Percentiles rank a stretch among this genome's conserved stretches.
phyloP scores from a whole-genome alignment of 2,329 filamentous ascomycete species.

The Aspergillus ibericus region DNA sequence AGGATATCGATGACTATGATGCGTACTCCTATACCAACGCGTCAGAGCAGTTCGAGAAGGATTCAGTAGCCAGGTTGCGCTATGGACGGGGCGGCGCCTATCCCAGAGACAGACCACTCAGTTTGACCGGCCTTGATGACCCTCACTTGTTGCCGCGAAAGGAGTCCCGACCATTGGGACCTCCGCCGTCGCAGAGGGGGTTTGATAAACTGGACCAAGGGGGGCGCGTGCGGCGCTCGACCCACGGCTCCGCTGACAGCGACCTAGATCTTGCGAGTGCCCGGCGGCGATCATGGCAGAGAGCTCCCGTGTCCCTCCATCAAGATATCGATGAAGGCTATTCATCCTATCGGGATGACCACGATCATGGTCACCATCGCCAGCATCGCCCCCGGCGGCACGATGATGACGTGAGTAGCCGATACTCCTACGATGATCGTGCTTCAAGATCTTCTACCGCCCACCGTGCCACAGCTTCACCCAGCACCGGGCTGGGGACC shows the following conservation, averaged over 20 bases:
- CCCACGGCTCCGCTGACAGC: slow-evolving; percentile 26
- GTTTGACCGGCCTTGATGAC: slow-evolving; percentile 41
- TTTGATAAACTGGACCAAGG: slow-evolving; percentile 38
- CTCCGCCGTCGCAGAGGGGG: slow-evolving; percentile 40
- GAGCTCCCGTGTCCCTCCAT: slow-evolving; percentile 48
- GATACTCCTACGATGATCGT: slow-evolving; percentile 23
- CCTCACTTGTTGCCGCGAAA: slow-evolving; percentile 27
- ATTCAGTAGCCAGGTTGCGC: slow-evolving; percentile 41
- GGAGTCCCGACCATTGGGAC: slow-evolving; percentile 34
- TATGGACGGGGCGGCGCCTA: slow-evolving; percentile 24
- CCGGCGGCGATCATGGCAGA: slow-evolving; percentile 41
- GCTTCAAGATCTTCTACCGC: slow-evolving; percentile 19
- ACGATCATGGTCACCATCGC: slow-evolving; percentile 45
- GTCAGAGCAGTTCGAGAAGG: slow-evolving; percentile 48
- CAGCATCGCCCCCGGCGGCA: slow-evolving; percentile 33
- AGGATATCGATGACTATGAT: slow-evolving; percentile 43
- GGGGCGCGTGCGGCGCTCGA: slow-evolving; percentile 24
- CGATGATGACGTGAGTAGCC: slow-evolving; percentile 20
- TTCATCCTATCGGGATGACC: slow-evolving; percentile 45
- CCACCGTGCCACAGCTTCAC: slow-evolving; percentile 14
- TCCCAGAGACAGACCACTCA: slow-evolving; percentile 38
- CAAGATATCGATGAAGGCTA: slow-evolving; percentile 49
- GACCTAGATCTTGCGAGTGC: slow-evolving; percentile 38
- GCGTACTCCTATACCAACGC: slow-evolving; percentile 51
- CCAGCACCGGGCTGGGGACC: slow-evolving; percentile 36